Conservation (phyloP, 164 flowering plant genomes). For the Sextonia rubra region DNA sequence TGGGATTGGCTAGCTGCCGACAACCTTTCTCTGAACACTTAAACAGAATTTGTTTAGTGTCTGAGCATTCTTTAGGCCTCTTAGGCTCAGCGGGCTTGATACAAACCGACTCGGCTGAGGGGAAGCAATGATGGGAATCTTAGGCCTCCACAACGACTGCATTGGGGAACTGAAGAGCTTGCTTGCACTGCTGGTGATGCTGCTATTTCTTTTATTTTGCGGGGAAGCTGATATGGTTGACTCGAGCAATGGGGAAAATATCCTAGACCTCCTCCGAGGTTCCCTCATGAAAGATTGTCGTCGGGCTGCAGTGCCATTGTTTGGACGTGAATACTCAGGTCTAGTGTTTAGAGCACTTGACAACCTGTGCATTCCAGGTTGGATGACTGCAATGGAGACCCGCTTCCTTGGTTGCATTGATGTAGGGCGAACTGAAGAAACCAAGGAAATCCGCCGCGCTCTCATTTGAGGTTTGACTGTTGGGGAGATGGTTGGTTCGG, state of each 20-base stretch:
- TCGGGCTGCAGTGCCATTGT: conserved; percentile 26
- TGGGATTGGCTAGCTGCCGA: conserved; percentile 1
- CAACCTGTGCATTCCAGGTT: conserved; percentile 25
- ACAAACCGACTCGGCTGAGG: conserved; percentile 50
- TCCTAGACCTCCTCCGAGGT: conserved; percentile 44
- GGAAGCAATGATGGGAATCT: conserved; percentile 60
- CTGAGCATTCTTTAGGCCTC: conserved; percentile 30
- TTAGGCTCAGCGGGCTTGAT: conserved; percentile 73
- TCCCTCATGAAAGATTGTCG: conserved; percentile 52
- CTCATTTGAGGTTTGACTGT: conserved; percentile 24
- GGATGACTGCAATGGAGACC: conserved; percentile 65
- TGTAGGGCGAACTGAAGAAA: conserved; percentile 35
- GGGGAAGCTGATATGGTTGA: conserved; percentile 40
- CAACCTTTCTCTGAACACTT: conserved; percentile 8
- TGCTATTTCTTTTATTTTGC: conserved; percentile 19
- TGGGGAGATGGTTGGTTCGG: conserved; percentile 14
- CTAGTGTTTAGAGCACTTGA: conserved; percentile 39
- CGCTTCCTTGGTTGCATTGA: conserved; percentile 52
- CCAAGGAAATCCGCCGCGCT: conserved; percentile 64
- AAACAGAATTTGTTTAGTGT: conserved; percentile 10
- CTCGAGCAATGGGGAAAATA: conserved; percentile 50
- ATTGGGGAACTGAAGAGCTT: conserved; percentile 64
- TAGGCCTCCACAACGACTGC: conserved; percentile 52
- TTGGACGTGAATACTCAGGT: conserved; percentile 10
- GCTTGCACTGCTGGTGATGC: conserved; percentile 27